Evolutionary conservation across 1,284 basidiomycete species (phyloP), one percentile per base, ranked within the genome.

Genomic region (Cronartium ribicola): DNA sequence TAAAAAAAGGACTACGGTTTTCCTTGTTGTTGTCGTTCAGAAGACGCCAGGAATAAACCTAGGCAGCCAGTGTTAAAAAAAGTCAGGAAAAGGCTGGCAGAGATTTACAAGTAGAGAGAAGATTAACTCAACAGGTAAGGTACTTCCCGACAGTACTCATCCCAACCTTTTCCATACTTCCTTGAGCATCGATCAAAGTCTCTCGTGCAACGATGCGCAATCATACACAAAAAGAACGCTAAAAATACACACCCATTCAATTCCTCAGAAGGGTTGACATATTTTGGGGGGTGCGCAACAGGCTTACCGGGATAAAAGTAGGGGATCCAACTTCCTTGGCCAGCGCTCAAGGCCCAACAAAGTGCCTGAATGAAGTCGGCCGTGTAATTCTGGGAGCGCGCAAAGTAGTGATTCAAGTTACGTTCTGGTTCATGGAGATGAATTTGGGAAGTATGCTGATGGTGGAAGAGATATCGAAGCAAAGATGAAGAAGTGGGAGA

Each of bases 111-210:
- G 11, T 51, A 51, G 20, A 51, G 20, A 11, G 10, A 51, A 48
- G 36, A 22, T 37, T 20, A 11, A 41, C 76, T 77, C 43, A 72
- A 79, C 78, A 76, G 76, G 62, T 80, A 81, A 20, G 80, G 79
- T 1, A 81, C 80, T 46, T 77, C 83, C 64, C 85, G 83, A 83
- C 92, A 94, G 82, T 94, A 95, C 76, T 87, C 86, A 22, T 90
- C 90, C 94, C 94, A 97, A 81, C 95, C 94, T 79, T 95, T 91
- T 59, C 92, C 92, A 80, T 97, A 98, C 84, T 98, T 98, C 78
- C 87, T 81, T 3, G 88, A 88, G 82, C 94, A 98, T 76, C 89
- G 88, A 77, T 75, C 79, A 66, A 78, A 75, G 67, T 80, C 79
- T 41, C 78, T 77, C 17, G 78, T 77, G 55, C 78, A 80, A 73